A percentile compares a stretch with the other conserved stretches of the same genome.
These are phyloP conservation scores for Rutidosis leptorrhynchoides DNA, from an alignment of 129 eudicot species.

Conservation along the genomic window DNA sequence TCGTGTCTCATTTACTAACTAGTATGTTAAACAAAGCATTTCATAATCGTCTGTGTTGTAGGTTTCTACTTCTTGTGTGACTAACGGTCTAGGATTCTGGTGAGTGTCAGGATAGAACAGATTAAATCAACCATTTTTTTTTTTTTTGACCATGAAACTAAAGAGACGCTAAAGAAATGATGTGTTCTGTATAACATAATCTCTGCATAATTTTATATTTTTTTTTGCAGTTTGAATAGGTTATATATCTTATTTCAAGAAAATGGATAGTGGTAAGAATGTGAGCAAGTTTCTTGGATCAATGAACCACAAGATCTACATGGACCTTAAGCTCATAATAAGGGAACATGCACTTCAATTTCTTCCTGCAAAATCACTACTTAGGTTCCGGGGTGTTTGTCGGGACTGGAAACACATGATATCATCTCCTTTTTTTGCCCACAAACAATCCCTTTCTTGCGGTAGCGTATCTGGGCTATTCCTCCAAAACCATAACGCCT, in stretches of 20 bases:
- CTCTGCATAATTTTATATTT: neutral
- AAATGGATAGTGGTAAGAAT: conserved; percentile 43
- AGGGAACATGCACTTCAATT: conserved; percentile 52
- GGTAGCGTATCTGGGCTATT: conserved; percentile 40
- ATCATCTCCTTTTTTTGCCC: conserved; percentile 53
- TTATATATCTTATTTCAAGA: conserved; percentile 19
- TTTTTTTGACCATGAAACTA: neutral
- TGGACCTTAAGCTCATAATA: conserved; percentile 50
- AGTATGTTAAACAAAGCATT: neutral
- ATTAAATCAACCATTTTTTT: neutral
- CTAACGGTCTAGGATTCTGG: too few relatives aligned
- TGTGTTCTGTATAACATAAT: too few relatives aligned
- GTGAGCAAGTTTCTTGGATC: conserved; percentile 21
- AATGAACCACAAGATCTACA: conserved; percentile 39
- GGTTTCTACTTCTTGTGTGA: neutral
- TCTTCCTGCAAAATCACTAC: conserved; percentile 68
- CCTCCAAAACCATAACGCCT: conserved; percentile 27
- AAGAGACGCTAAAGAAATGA: too few relatives aligned
- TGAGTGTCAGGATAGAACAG: too few relatives aligned
- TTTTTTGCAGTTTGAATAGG: conserved; percentile 28
- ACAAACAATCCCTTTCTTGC: conserved; percentile 49
- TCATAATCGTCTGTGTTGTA: conserved; percentile 11
- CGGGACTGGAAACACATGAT: conserved; percentile 56
- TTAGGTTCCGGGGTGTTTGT: conserved; percentile 44
- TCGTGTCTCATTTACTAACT: neutral